Base-by-base conservation (phyloP, 345 rosid species). In the Eucalyptus microcorys region DNA sequence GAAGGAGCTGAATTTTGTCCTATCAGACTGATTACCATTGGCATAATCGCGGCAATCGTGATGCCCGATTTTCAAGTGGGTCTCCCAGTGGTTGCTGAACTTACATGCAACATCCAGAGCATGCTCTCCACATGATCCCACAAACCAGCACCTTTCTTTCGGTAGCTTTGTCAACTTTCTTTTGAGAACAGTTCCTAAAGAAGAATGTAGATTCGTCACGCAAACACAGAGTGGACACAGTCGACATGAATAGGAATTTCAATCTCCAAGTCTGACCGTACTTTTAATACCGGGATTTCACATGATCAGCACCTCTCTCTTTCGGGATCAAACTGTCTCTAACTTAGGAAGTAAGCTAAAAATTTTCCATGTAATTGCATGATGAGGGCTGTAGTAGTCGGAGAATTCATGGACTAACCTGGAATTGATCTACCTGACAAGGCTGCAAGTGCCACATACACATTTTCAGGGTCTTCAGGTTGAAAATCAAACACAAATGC, bases 1-100 rank as follows among this genome's bases (percentile, higher is more conserved):
- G 61, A 49, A 86, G 61, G 16, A 49, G 10, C 10, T 32, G 87
- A 50, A 86, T 34, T n/a, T 76, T 71, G 3, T 71, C 83, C 83
- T 40, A 42, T 76, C 83, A 76, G 47, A 76, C 22, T 76, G 26
- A 40, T 88, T 91, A 97, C 99, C 98, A 34, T 95, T 94, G 5
- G 98, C 93, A 89, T 94, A 97, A 53, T 94, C 91, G 34, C 97
- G 95, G 81, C 99, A 97, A 68, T 97, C 99, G 88, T 95, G 98
- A 50, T 14, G 59, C 11, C 99, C 99, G 86, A 97, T 91, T 89
- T 87, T 94, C 89, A 97, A 92, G 91, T 94, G 89, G 66, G 94
- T 93, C 43, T 91, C 94, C 99, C 99, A 97, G 12, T 86, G 87
- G 40, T 80, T 50, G 87, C 89, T 95, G 92, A 95, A 96, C 50